phyloP scores from a whole-genome alignment of 345 rosid genomes.

The Balakata baccata region DNA sequence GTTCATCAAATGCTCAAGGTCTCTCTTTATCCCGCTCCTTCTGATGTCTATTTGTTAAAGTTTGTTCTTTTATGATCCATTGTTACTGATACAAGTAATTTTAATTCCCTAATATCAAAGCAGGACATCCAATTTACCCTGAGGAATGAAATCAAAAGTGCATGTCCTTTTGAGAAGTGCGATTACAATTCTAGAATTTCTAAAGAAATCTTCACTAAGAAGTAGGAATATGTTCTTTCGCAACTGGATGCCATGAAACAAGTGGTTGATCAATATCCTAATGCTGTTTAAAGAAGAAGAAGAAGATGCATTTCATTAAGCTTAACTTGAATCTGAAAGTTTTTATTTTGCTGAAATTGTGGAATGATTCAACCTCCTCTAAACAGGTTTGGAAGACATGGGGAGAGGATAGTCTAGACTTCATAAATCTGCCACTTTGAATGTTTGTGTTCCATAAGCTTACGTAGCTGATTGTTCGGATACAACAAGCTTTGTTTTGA shows the following conservation, averaged over 20 bases:
- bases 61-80: background rate
- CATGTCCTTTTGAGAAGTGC: constrained; percentile 92
- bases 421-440: background rate
- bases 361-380: background rate
- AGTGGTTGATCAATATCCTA: constrained; percentile 42
- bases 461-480: background rate
- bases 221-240: constrained; percentile 56
- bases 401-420: background rate
- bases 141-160: constrained; percentile 91
- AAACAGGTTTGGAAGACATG: background rate
- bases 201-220: constrained; percentile 75
- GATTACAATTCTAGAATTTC: constrained; percentile 72
- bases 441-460: background rate
- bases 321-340: background rate
- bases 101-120: background rate
- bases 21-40: background rate
- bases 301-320: too few species aligned
- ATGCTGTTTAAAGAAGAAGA: constrained; percentile 7
- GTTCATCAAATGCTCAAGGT: constrained; percentile 90
- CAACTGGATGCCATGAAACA: constrained; percentile 59
- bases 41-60: too few species aligned
- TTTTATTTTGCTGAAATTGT: background rate
- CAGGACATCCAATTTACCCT: constrained; percentile 88
- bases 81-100: background rate
- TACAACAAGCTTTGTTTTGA: background rate